These are phyloP conservation scores for Sclerotinia minor DNA, from an alignment of 2,329 filamentous ascomycete species.

Conservation along the genomic window DNA sequence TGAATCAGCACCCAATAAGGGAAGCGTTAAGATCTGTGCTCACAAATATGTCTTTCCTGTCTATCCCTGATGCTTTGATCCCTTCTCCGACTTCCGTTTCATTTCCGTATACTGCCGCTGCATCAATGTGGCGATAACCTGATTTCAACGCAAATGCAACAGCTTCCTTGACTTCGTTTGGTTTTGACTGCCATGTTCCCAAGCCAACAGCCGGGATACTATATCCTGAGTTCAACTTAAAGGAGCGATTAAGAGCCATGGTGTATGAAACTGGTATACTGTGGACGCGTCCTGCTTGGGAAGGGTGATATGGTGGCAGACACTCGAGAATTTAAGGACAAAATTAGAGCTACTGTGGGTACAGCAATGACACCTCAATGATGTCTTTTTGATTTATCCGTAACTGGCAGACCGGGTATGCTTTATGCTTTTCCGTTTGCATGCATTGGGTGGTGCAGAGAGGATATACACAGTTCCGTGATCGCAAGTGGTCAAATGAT, in stretches of 20 bases:
- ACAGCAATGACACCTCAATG: not conserved
- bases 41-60: conserved; percentile 61
- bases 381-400: conserved; percentile 17
- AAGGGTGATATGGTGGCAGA: not conserved
- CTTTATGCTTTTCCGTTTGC: conserved; percentile 20
- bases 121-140: conserved; percentile 56
- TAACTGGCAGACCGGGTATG: conserved; percentile 15
- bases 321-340: conserved; percentile 4
- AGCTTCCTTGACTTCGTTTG: conserved; percentile 46
- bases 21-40: not conserved
- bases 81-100: conserved; percentile 81
- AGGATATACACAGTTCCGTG: not conserved
- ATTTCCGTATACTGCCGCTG: conserved; percentile 74
- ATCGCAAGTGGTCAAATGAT: not conserved
- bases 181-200: conserved; percentile 50
- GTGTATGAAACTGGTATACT: not conserved
- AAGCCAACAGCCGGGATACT: conserved; percentile 46
- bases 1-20: not conserved
- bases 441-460: not conserved
- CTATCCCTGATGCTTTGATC: conserved; percentile 66
- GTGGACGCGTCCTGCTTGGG: not conserved
- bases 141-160: conserved; percentile 45
- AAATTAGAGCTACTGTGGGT: not conserved
- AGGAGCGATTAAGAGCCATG: conserved; percentile 30
- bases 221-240: conserved; percentile 42